These are phyloP conservation scores for Suillus brevipes DNA, from an alignment of 768 basidiomycete genomes.

Conservation along the genomic window DNA sequence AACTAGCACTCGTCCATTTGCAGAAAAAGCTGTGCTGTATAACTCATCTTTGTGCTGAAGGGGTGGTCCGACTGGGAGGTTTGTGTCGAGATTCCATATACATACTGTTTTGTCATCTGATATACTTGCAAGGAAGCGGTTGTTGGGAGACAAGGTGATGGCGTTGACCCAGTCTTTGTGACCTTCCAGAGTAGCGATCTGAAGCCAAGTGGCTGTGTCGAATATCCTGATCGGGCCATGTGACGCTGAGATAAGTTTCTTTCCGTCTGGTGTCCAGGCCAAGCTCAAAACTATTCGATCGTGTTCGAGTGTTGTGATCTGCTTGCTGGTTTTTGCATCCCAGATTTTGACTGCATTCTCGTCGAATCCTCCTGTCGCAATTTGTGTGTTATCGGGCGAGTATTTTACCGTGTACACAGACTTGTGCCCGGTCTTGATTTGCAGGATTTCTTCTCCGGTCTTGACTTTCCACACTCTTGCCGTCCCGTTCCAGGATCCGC, in stretches of 20 bases:
- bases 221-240: neutral
- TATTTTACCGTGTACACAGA: neutral
- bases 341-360: too few relatives aligned
- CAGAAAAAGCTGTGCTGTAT: neutral
- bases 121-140: neutral
- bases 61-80: neutral
- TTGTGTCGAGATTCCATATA: neutral
- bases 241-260: neutral
- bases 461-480: neutral
- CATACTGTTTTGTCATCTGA: neutral
- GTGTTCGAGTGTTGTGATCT: neutral
- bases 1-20: neutral
- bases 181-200: neutral
- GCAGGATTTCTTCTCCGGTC: neutral
- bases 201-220: neutral
- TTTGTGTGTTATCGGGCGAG: neutral
- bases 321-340: neutral
- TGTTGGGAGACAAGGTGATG: neutral
- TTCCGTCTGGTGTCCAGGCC: neutral
- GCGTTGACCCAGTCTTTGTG: neutral
- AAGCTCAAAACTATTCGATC: neutral
- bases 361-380: neutral
- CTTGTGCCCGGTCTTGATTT: neutral
- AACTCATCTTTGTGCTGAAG: neutral
- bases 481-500: neutral